Evolutionary conservation across 148 eudicot genomes (phyloP).

Genomic region (Chenopodium berlandieri): DNA sequence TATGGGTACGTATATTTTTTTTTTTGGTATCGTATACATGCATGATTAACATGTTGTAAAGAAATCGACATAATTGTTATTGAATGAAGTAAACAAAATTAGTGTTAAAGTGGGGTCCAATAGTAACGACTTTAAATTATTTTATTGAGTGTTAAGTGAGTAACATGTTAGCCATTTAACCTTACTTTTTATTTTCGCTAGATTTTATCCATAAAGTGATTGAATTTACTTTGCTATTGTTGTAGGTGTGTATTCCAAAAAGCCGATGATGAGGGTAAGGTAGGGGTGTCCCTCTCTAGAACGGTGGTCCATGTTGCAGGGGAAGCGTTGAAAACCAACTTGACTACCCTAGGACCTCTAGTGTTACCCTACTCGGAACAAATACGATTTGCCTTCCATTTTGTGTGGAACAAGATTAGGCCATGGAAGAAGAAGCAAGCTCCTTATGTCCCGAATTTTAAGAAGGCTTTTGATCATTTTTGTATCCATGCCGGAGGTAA

Average conservation of each 20-base stretch:
- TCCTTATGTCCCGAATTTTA: slow-evolving; percentile 38
- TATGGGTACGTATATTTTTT: slow-evolving; percentile 26
- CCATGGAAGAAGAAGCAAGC: slow-evolving; percentile 23
- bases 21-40: no score
- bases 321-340: slow-evolving; percentile 41
- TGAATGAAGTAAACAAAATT: background rate
- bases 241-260: slow-evolving; percentile 36
- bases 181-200: background rate
- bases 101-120: background rate
- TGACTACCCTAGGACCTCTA: slow-evolving; percentile 40
- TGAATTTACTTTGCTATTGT: background rate
- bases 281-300: slow-evolving; percentile 38
- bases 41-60: no score
- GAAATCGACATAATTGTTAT: background rate
- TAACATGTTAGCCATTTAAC: background rate
- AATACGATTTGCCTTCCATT: slow-evolving; percentile 25
- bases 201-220: background rate
- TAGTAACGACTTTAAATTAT: no score
- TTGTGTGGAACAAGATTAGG: slow-evolving; percentile 22
- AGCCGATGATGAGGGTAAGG: slow-evolving; percentile 31
- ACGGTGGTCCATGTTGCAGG: slow-evolving; percentile 47
- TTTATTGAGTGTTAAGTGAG: background rate
- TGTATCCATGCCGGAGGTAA: slow-evolving; percentile 51
- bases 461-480: slow-evolving; percentile 41
- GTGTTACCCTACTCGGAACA: slow-evolving; percentile 47